Evolutionary conservation across 1,284 basidiomycete species (phyloP).

Genomic region (Fistulina hepatica): DNA sequence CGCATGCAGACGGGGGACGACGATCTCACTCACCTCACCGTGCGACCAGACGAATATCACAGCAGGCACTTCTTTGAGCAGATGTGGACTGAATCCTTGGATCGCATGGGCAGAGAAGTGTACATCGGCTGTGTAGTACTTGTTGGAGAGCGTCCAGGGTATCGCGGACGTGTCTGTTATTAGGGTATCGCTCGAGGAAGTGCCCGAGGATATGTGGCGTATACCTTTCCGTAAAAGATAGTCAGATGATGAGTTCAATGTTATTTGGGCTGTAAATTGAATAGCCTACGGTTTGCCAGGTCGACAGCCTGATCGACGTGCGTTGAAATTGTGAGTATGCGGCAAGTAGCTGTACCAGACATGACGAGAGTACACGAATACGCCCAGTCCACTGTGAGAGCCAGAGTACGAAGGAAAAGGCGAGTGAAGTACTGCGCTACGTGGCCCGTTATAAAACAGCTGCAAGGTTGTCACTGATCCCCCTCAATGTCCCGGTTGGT

Average conservation of each 20-base stretch:
- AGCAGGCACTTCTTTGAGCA: slow-evolving; percentile 44
- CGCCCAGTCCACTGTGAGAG: no score
- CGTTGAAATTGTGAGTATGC: slow-evolving; percentile 40
- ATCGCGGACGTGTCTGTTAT: slow-evolving; percentile 20
- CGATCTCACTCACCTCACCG: slow-evolving; percentile 44
- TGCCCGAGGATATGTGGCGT: neutral
- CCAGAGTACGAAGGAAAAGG: no score
- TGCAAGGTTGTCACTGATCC: no score
- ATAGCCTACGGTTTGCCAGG: slow-evolving; percentile 32
- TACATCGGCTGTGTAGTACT: slow-evolving; percentile 75
- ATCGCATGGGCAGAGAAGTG: slow-evolving; percentile 47
- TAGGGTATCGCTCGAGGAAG: slow-evolving; percentile 1
- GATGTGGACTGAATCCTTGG: slow-evolving; percentile 28
- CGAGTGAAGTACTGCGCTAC: no score
- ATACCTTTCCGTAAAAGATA: slow-evolving; percentile 9
- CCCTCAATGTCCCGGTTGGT: no score
- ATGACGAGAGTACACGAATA: no score
- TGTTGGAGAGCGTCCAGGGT: slow-evolving; percentile 75
- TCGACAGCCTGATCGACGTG: slow-evolving; percentile 28
- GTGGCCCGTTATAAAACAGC: no score
- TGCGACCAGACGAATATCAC: slow-evolving; percentile 59
- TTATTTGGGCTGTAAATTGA: neutral
- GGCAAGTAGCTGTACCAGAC: no score
- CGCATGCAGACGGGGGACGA: slow-evolving; percentile 8
- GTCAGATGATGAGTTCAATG: slow-evolving; percentile 9